These are phyloP conservation scores for Quillaja saponaria DNA, from an alignment of 306 rosid genomes.

Conservation along the genomic window DNA sequence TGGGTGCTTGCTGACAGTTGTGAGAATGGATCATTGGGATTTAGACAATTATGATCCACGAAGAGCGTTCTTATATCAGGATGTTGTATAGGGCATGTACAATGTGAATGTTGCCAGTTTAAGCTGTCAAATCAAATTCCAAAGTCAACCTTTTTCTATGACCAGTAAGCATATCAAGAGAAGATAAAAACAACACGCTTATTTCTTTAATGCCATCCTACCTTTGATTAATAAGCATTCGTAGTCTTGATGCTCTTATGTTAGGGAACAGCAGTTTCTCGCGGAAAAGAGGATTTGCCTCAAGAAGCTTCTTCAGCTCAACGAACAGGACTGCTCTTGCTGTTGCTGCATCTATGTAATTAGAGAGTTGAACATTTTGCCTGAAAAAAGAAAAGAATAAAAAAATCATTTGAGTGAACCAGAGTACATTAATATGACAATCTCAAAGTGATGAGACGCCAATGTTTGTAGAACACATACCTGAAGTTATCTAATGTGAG, in stretches of 20 bases:
- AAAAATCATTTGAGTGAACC: neutral
- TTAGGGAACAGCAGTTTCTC: slow-evolving; percentile 44
- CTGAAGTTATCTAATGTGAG: slow-evolving; percentile 30
- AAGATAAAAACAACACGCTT: neutral
- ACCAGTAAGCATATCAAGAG: neutral
- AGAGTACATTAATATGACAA: neutral
- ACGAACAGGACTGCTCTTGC: slow-evolving; percentile 39
- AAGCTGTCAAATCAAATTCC: slow-evolving; percentile 21
- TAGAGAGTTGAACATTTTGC: slow-evolving; percentile 37
- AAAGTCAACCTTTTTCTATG: slow-evolving; percentile 5
- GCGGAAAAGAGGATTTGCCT: slow-evolving; percentile 39
- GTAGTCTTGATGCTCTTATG: slow-evolving; percentile 37
- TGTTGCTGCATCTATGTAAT: slow-evolving; percentile 35
- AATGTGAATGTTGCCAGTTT: slow-evolving; percentile 33
- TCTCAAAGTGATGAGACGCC: neutral
- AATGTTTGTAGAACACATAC: slow-evolving; percentile 9
- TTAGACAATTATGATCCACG: slow-evolving; percentile 30
- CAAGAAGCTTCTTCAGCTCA: slow-evolving; percentile 43
- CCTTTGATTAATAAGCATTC: slow-evolving; percentile 49
- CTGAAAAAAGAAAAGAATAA: slow-evolving; percentile 30
- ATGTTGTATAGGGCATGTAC: slow-evolving; percentile 24
- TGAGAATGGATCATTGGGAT: slow-evolving; percentile 3
- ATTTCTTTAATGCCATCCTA: neutral
- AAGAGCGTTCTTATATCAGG: slow-evolving; percentile 30
- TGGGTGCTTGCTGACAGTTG: slow-evolving; percentile 11